Conservation (phyloP, 2,329 filamentous ascomycete species). For the Aspergillus vadensis region DNA sequence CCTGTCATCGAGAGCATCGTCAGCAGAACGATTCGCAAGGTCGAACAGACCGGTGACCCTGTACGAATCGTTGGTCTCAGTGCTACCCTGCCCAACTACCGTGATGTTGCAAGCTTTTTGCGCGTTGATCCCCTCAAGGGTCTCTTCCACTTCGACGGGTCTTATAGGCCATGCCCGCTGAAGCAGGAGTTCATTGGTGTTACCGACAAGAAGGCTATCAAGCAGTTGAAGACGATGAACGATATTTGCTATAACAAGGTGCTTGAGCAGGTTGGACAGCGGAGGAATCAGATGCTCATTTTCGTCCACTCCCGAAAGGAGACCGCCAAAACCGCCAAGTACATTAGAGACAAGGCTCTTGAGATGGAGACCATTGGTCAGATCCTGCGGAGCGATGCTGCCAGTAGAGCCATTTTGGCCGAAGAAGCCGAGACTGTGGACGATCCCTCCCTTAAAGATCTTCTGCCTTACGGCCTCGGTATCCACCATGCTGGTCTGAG, state of each 20-base stretch:
- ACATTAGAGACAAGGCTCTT: slow-evolving; percentile 94
- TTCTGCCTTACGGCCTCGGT: slow-evolving; percentile 93
- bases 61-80: slow-evolving; percentile 91
- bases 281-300: slow-evolving; percentile 96
- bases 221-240: slow-evolving; percentile 99
- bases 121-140: slow-evolving; percentile 83
- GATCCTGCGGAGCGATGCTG: slow-evolving; percentile 89
- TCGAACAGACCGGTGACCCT: slow-evolving; percentile 90
- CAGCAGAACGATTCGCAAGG: slow-evolving; percentile 86
- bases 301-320: slow-evolving; percentile 99
- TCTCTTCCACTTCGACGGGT: slow-evolving; percentile 94
- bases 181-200: slow-evolving; percentile 97
- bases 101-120: slow-evolving; percentile 92
- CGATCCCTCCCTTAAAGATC: slow-evolving; percentile 86
- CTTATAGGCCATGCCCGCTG: slow-evolving; percentile 88
- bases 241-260: slow-evolving; percentile 98
- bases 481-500: slow-evolving; percentile 99
- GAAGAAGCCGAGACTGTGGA: slow-evolving; percentile 81
- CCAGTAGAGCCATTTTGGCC: slow-evolving; percentile 81
- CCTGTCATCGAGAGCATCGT: slow-evolving; percentile 97
- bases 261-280: slow-evolving; percentile 88
- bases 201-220: slow-evolving; percentile 97
- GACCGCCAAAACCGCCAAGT: slow-evolving; percentile 94
- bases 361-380: slow-evolving; percentile 96
- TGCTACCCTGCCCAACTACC: slow-evolving; percentile 94